A percentile compares a stretch with the other conserved stretches of the same genome.
These are phyloP conservation scores for Zasmidium citrigriseum DNA, from an alignment of 2,329 filamentous ascomycete genomes.

Conservation along the genomic window DNA sequence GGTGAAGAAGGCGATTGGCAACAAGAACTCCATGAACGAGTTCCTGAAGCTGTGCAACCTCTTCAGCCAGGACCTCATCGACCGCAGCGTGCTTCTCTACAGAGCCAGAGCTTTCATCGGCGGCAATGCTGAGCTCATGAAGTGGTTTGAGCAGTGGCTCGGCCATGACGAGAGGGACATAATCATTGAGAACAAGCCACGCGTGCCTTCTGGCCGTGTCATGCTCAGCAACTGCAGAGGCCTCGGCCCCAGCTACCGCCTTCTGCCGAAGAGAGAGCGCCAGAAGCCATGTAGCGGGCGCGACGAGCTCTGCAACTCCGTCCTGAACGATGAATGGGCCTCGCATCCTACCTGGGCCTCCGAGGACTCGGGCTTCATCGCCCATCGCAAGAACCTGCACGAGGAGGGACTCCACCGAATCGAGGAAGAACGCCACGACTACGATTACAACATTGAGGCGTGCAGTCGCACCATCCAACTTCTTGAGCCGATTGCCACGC, in stretches of 20 bases:
- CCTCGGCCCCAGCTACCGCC: slow-evolving; percentile 91
- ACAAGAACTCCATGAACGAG: slow-evolving; percentile 89
- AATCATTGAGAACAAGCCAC: slow-evolving; percentile 74
- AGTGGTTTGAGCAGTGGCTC: slow-evolving; percentile 83
- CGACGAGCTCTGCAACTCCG: slow-evolving; percentile 89
- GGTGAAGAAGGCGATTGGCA: slow-evolving; percentile 93
- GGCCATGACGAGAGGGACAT: slow-evolving; percentile 75
- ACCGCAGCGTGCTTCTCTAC: slow-evolving; percentile 77
- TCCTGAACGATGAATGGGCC: slow-evolving; percentile 97
- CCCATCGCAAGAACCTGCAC: slow-evolving; percentile 92
- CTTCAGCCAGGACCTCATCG: slow-evolving; percentile 89
- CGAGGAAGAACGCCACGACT: slow-evolving; percentile 97
- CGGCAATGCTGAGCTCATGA: slow-evolving; percentile 83
- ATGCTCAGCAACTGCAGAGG: slow-evolving; percentile 93
- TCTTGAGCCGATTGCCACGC: slow-evolving; percentile 88
- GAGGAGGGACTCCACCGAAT: slow-evolving; percentile 95
- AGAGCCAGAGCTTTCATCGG: slow-evolving; percentile 86
- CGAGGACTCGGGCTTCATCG: slow-evolving; percentile 95
- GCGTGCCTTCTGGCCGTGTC: slow-evolving; percentile 76
- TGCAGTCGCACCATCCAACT: slow-evolving; percentile 94
- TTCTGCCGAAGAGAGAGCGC: slow-evolving; percentile 86
- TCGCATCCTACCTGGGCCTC: slow-evolving; percentile 99
- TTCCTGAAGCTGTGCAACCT: slow-evolving; percentile 97
- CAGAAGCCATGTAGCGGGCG: slow-evolving; percentile 90
- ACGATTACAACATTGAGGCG: slow-evolving; percentile 96